Base-by-base conservation (phyloP, 495 filamentous ascomycete genomes). In the Penicillium coprophilum region DNA sequence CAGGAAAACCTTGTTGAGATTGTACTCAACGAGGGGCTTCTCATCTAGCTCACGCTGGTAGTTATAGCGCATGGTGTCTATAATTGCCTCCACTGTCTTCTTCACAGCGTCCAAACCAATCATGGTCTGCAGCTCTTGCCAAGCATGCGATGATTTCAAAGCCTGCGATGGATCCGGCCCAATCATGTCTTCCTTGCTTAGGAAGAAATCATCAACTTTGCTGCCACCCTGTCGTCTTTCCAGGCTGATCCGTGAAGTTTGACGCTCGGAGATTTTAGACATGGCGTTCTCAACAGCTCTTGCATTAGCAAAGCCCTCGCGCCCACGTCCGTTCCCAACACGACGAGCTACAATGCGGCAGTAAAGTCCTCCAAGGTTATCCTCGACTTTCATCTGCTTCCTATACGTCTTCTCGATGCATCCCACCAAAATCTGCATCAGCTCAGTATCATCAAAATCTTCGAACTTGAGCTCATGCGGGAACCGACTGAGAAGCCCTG, bases 261-360 rank as follows among this genome's bases (percentile, higher is more conserved):
- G 89, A 4, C 87, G 76, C 17, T 76, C 73, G 0, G 68, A 61
- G 21, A 93, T 80, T 23, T 59, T 69, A 6, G 77, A 58, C n/a
- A 85, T 60, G 2, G 61, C 62, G 60, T 90, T 92, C 53, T 89
- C 79, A 1, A 91, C 71, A 0, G 85, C 80, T 0, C 89, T 71
- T 3, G 88, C 89, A 63, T 92, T 92, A 0, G 83, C 89, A 64
- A 91, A 92, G 0, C 87, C 87, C 44, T 86, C 81, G 1, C 72
- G 74, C 4, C 86, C 87, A 4, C 87, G 82, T 0, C 82, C 78
- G 11, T 76, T 63, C 0, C 85, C 87, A 30, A 91, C 66, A 6
- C 87, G 79, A 4, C 85, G 71, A 23, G 82, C 67, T 9, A 82
- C 80, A 57, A 92, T 85, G 0, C 87, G 78, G 60, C 78, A 80